Percentiles rank a stretch among this genome's conserved stretches.
These are phyloP conservation scores for Crataegus laevigata DNA, from an alignment of 306 rosid genomes.

Conservation along the genomic window DNA sequence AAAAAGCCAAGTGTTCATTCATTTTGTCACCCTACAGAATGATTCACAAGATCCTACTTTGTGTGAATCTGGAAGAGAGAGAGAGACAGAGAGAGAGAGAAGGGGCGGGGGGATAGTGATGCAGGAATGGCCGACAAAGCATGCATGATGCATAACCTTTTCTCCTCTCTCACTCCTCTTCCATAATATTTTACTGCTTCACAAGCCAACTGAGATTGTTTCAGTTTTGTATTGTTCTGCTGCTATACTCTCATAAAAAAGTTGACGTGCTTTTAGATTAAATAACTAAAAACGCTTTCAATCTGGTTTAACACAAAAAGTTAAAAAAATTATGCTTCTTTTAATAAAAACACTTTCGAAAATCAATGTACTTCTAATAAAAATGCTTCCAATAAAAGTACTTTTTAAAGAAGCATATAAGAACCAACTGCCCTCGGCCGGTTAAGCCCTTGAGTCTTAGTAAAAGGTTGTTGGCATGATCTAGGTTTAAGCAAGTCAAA, in stretches of 20 bases:
- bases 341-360: too few species aligned
- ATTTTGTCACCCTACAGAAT: slow-evolving; percentile 12
- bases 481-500: not conserved
- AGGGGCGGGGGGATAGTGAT: not conserved
- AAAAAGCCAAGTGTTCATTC: slow-evolving; percentile 2
- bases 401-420: not conserved
- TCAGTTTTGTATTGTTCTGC: not conserved
- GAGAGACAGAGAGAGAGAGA: not conserved
- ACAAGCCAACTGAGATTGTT: not conserved
- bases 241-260: not conserved
- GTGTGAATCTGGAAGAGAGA: slow-evolving; percentile 4
- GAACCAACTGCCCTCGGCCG: not conserved
- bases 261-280: not conserved
- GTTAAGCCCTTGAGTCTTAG: not conserved
- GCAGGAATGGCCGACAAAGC: slow-evolving; percentile 27
- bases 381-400: too few species aligned
- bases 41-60: slow-evolving; percentile 23
- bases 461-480: not conserved
- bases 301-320: too few species aligned
- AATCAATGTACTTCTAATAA: not conserved
- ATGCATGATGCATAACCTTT: slow-evolving; percentile 4
- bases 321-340: not conserved
- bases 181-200: slow-evolving; percentile 19
- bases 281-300: not conserved
- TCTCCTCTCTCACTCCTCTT: slow-evolving; percentile 3